Conservation (phyloP, 495 filamentous ascomycete species). For the Neurospora sp. region DNA sequence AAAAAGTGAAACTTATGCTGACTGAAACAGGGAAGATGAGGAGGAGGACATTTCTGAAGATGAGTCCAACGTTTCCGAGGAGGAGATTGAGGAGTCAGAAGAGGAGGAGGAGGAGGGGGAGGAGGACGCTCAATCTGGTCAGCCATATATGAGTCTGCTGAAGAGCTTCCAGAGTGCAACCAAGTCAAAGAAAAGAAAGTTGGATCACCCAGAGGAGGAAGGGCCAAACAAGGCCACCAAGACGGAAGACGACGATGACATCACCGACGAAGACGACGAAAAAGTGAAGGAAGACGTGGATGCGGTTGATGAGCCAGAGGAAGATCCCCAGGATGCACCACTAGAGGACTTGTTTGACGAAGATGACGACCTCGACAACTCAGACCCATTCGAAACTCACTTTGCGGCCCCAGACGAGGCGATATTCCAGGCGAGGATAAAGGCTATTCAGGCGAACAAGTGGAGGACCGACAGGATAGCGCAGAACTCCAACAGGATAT, state of each 20-base stretch:
- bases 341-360: constrained; percentile 29
- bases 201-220: constrained; percentile 31
- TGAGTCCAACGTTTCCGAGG: constrained; percentile 33
- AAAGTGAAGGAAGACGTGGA: constrained; percentile 17
- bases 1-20: neutral
- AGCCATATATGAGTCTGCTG: constrained; percentile 57
- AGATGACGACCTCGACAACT: constrained; percentile 41
- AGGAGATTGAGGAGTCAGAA: constrained; percentile 24
- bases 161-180: constrained; percentile 50
- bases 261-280: constrained; percentile 5
- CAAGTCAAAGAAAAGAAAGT: constrained; percentile 59
- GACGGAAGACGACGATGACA: constrained; percentile 7
- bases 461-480: constrained; percentile 46
- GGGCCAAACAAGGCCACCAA: neutral
- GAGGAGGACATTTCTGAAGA: constrained; percentile 12
- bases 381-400: constrained; percentile 73
- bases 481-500: constrained; percentile 29
- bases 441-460: constrained; percentile 45
- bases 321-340: constrained; percentile 29
- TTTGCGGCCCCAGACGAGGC: constrained; percentile 55
- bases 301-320: constrained; percentile 28
- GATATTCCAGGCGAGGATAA: constrained; percentile 38
- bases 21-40: constrained; percentile 9
- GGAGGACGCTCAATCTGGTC: constrained; percentile 24
- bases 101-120: constrained; percentile 20